Evolutionary conservation across 2,329 filamentous ascomycete species (phyloP), one percentile per base, ranked within the genome.

Genomic region (Colletotrichum kahawae): DNA sequence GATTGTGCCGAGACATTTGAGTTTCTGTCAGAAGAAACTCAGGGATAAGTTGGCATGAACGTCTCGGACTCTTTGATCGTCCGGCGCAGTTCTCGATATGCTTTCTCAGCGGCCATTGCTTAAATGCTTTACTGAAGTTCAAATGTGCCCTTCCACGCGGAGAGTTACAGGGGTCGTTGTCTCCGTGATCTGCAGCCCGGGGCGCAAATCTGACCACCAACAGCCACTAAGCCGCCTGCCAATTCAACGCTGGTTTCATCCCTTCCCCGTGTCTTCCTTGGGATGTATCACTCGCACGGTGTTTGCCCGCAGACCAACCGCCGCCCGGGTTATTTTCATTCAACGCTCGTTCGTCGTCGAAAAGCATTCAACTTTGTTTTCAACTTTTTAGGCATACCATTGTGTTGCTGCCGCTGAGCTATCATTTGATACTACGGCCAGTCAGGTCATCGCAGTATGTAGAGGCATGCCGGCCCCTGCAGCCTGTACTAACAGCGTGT

Each of bases 231-330:
- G 9, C 12, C 5, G 2, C 51, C 48, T 64, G 38, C 54, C 68
- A 56, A 59, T 16, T 7, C 6, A 1, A 27, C 51, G 36, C 51
- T 36, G 64, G 60, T 66, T 62, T 67, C 71, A 36, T 67, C 54
- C 54, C 68, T 57, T 62, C 36, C 36, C 21, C n/a, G 29, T 59
- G 56, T 59, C 56, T 59, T 62, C n/a, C 36, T 14, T 48, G 34
- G 31, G n/a, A 31, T 60, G 67, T 70, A 66, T 74, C 67, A 60
- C 18, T 66, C 48, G 27, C 38, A 71, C 62, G 21, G 72, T 71
- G 68, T 71, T 71, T 43, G 12, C 38, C 51, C 43, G 43, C 43
- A 21, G 43, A 1, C n/a, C 43, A 1, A 51, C n/a, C 18, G 10
- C 9, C n/a, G 18, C 38, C 38, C 6, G n/a, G 2, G 10, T 51